Evolutionary conservation across 805 yeast genomes (phyloP), one percentile per base, ranked within the genome.

Genomic region (Saturnispora gosingensis): DNA sequence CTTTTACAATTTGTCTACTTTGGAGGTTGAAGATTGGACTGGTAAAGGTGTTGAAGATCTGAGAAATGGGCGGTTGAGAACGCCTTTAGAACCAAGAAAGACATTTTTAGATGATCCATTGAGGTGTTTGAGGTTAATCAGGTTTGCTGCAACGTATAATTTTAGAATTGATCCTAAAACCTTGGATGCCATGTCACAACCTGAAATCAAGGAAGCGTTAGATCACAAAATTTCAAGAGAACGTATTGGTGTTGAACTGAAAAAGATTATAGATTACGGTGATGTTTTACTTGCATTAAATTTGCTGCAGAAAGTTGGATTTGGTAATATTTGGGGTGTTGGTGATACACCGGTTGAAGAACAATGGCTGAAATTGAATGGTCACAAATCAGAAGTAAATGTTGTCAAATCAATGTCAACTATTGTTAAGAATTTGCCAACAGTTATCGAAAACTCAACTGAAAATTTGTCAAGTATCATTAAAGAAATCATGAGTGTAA

Each of bases 101-200:
- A 93, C 99, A 1, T 93, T 93, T 60, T 61, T 83, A 45, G 99
- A 93, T 63, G 99, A 93, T 66, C 99, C 99, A 1, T 74, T 93
- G 53, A 75, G 99, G 53, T 93, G 91, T 2, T 67, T 93, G 52
- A 74, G 99, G 55, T 69, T 93, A 52, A 78, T 93, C 27, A 72
- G 99, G 58, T 93, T 93, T 71, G 93, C 96, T 0, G 75, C 87
- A 34, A 78, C 88, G 52, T 88, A 85, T 61, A 73, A 79, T 46
- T 93, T 90, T 62, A 59, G 58, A 1, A 75, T 93, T 32, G 95
- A 82, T 8, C 59, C 64, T 0, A 76, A 73, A 0, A 80, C 90
- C 0, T 61, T 78, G 32, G 59, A 67, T 1, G 85, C 91, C 0
- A 89, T 93, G 96, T 71, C 65, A 35, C 72, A 75, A 36, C 66